phyloP scores from a whole-genome alignment of 768 basidiomycete genomes.

The Leucosporidium scottii region DNA sequence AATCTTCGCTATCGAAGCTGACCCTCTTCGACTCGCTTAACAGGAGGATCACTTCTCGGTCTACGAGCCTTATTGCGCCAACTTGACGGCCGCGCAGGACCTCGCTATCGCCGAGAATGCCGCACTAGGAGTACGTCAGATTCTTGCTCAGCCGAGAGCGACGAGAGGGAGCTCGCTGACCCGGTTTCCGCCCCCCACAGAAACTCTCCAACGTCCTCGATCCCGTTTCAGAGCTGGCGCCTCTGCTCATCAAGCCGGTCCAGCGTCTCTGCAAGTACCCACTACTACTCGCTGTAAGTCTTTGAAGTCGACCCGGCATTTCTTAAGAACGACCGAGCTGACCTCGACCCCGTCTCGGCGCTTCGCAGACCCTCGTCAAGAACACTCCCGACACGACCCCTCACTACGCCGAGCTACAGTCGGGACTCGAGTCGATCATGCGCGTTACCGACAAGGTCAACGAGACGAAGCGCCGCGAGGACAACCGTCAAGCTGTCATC shows the following conservation, averaged over 20 bases:
- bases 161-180: not conserved
- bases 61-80: slow-evolving; percentile 96
- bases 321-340: not conserved
- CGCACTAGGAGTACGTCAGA: slow-evolving; percentile 64
- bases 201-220: slow-evolving; percentile 49
- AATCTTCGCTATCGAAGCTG: not conserved
- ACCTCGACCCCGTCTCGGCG: not conserved
- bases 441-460: slow-evolving; percentile 93
- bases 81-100: slow-evolving; percentile 79
- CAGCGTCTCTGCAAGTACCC: slow-evolving; percentile 99
- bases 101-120: slow-evolving; percentile 79
- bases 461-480: slow-evolving; percentile 82
- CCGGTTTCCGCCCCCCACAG: not conserved
- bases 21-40: slow-evolving; percentile 40
- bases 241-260: slow-evolving; percentile 96
- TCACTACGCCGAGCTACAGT: slow-evolving; percentile 70
- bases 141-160: not conserved
- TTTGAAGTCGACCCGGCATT: not conserved
- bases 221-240: slow-evolving; percentile 82
- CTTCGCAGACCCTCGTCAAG: slow-evolving; percentile 37
- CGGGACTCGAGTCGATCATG: slow-evolving; percentile 76
- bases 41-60: slow-evolving; percentile 94
- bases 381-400: slow-evolving; percentile 48
- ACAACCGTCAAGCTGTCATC: slow-evolving; percentile 84
- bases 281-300: slow-evolving; percentile 62